Evolutionary conservation across 2,329 filamentous ascomycete species (phyloP).

Genomic region (Eutypella sp.): DNA sequence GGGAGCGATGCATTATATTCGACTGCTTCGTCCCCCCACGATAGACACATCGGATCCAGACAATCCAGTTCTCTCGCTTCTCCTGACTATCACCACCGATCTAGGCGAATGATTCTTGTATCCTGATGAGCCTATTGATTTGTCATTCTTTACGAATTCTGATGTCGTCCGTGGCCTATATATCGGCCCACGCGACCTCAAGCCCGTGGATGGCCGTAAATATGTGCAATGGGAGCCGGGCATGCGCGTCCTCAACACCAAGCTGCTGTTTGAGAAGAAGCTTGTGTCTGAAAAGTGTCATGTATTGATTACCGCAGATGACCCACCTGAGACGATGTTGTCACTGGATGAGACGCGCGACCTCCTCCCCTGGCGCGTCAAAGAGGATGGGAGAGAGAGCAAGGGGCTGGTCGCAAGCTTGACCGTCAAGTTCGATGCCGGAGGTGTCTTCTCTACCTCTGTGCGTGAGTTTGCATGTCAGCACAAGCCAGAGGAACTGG

Average conservation of each 20-base stretch:
- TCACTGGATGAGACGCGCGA: not conserved
- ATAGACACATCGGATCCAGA: conserved; percentile 21
- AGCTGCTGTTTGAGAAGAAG: conserved; percentile 10
- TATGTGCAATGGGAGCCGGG: conserved; percentile 25
- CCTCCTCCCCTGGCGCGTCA: not conserved
- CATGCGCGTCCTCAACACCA: conserved; percentile 36
- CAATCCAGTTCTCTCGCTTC: conserved; percentile 27
- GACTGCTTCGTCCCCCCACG: conserved; percentile 45
- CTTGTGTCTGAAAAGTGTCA: not conserved
- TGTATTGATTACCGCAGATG: not conserved
- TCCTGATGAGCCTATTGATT: conserved; percentile 38
- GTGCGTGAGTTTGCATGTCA: conserved; percentile 5
- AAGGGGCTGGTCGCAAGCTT: conserved; percentile 3
- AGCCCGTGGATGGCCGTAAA: no score
- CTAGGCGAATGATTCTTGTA: conserved; percentile 50
- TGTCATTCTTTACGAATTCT: conserved; percentile 19
- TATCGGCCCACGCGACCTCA: conserved; percentile 10
- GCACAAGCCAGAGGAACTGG: conserved; percentile 26
- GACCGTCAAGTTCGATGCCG: conserved; percentile 1
- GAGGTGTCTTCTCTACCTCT: conserved; percentile 1
- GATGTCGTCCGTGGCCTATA: conserved; percentile 27
- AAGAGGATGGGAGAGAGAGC: not conserved
- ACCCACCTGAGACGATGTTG: not conserved
- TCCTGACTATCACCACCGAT: conserved; percentile 53
- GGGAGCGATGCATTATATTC: conserved; percentile 59